phyloP scores from a whole-genome alignment of 129 eudicot genomes.

The Centrapalus pauciflorus region DNA sequence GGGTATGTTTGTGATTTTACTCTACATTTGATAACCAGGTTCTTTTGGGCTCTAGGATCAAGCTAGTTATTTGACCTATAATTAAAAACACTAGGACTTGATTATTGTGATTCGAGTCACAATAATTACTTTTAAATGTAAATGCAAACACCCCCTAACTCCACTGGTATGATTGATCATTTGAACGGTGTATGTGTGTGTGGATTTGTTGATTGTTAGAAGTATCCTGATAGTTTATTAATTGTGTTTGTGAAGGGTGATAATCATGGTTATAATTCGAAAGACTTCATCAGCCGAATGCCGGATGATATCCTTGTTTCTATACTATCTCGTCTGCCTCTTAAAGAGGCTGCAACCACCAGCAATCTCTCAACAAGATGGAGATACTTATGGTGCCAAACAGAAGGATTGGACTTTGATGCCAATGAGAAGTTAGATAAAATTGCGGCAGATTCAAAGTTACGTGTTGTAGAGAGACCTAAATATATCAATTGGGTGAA shows the following conservation, averaged over 20 bases:
- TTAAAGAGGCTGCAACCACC: constrained; percentile 52
- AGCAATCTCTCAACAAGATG: constrained; percentile 47
- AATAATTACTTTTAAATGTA: too few species aligned
- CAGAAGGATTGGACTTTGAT: constrained; percentile 43
- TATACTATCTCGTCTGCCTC: constrained; percentile 38
- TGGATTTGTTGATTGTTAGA: background rate
- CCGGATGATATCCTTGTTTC: constrained; percentile 54
- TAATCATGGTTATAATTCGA: constrained; percentile 9
- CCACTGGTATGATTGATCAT: background rate
- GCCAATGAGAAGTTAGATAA: constrained; percentile 33
- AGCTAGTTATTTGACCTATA: too few species aligned
- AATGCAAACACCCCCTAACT: too few species aligned
- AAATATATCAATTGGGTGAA: constrained; percentile 58
- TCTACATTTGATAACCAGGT: too few species aligned
- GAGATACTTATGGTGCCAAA: constrained; percentile 49
- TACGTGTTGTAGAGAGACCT: constrained; percentile 26
- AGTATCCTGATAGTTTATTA: constrained; percentile 3
- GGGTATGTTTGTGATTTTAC: too few species aligned
- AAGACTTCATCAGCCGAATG: constrained; percentile 46
- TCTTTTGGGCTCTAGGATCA: too few species aligned
- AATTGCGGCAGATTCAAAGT: constrained; percentile 33
- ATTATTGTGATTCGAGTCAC: too few species aligned
- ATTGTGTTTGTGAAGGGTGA: constrained; percentile 29
- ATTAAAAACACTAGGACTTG: too few species aligned
- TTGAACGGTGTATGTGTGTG: too few species aligned